Conservation (phyloP, 352 stramenopile species). For the Lagenidium giganteum region DNA sequence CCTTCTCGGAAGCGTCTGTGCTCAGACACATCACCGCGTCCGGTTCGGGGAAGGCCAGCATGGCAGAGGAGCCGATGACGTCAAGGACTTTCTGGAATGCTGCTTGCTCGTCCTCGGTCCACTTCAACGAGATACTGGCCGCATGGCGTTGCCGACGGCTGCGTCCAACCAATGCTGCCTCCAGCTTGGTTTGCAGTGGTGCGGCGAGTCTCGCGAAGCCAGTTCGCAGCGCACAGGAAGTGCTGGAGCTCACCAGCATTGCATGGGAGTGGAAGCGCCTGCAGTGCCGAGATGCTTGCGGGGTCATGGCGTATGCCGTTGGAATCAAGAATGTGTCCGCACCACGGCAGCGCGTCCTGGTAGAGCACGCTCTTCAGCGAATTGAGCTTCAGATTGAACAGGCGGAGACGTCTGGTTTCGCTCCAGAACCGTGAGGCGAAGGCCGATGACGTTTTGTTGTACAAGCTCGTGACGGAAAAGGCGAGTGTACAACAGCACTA, state of each 20-base stretch:
- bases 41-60: neutral
- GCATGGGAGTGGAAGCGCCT: neutral
- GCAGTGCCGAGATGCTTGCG: neutral
- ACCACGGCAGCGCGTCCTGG: neutral
- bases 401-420: constrained; percentile 3
- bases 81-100: neutral
- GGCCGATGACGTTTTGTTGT: constrained; percentile 6
- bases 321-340: neutral
- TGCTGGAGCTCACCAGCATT: constrained; percentile 3
- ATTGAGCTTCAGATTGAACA: too few relatives aligned
- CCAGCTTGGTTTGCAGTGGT: neutral
- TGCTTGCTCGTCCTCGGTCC: neutral
- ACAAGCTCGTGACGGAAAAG: constrained; percentile 10
- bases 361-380: too few relatives aligned
- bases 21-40: constrained; percentile 2
- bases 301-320: constrained; percentile 1
- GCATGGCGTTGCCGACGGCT: neutral
- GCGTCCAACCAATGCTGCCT: neutral
- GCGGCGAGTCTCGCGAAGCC: neutral
- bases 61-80: neutral
- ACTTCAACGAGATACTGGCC: neutral
- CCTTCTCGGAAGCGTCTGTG: constrained; percentile 5
- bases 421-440: constrained; percentile 10
- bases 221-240: constrained; percentile 9
- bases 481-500: constrained; percentile 9